A percentile compares a stretch with the other conserved stretches of the same genome.
Conservation (phyloP, 2,329 filamentous ascomycete species). For the Aspergillus fumigatiaffinis region DNA sequence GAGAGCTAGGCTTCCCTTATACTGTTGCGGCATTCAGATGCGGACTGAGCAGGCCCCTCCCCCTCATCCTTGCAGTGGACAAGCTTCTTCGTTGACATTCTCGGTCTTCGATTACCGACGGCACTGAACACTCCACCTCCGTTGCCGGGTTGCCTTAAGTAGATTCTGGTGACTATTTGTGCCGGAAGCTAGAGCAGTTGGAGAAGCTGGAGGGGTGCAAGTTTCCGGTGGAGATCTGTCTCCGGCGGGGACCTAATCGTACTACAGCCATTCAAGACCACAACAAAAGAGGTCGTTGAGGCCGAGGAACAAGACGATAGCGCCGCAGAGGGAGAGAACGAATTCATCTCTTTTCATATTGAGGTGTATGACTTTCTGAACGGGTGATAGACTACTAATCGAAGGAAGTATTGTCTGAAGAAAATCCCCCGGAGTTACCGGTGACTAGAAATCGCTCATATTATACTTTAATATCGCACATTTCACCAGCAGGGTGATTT, state of each 20-base stretch:
- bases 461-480: neutral
- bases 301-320: too few species aligned
- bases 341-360: too few species aligned
- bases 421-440: too few species aligned
- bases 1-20: neutral
- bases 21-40: neutral
- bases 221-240: neutral
- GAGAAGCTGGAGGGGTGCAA: neutral
- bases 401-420: too few species aligned
- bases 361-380: too few species aligned
- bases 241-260: neutral
- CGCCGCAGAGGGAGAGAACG: too few species aligned
- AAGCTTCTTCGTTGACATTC: neutral
- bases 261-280: too few species aligned
- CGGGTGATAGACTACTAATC: too few species aligned
- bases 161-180: neutral
- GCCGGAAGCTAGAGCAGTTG: neutral
- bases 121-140: neutral
- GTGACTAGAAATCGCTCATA: neutral
- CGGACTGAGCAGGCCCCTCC: neutral
- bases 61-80: neutral
- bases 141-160: neutral
- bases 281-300: too few species aligned
- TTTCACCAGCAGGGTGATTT: neutral
- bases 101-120: neutral